phyloP scores from a whole-genome alignment of 495 filamentous ascomycete genomes.

The Tetracladium setigerum region DNA sequence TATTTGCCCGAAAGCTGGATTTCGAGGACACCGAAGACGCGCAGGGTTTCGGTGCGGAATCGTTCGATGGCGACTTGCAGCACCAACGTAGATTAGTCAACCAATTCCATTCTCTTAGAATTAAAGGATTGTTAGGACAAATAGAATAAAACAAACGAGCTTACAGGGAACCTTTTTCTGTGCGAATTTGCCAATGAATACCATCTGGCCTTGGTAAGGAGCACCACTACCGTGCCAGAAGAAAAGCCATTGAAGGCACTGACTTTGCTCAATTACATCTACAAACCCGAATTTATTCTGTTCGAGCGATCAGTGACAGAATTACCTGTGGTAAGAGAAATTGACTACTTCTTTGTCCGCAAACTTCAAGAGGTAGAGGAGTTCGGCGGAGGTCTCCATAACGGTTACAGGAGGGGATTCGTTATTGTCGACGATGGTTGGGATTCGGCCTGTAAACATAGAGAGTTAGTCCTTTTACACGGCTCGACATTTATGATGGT shows the following conservation, averaged over 20 bases:
- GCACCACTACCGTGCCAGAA: conserved; percentile 43
- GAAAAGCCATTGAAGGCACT: conserved; percentile 38
- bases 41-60: conserved; percentile 44
- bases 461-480: conserved; percentile 7
- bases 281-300: conserved; percentile 37
- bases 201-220: conserved; percentile 34
- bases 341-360: conserved; percentile 41
- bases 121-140: background rate
- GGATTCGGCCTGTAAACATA: conserved; percentile 39
- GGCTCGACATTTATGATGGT: no score
- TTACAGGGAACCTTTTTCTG: conserved; percentile 39
- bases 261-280: conserved; percentile 33
- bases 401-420: conserved; percentile 41
- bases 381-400: conserved; percentile 44
- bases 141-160: no score
- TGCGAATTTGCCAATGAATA: conserved; percentile 30
- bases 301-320: no score
- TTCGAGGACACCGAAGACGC: conserved; percentile 47
- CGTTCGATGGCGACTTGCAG: conserved; percentile 41
- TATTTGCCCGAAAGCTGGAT: conserved; percentile 40
- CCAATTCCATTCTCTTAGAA: no score
- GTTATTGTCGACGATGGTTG: conserved; percentile 42
- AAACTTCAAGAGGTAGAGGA: conserved; percentile 42
- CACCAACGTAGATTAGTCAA: no score
- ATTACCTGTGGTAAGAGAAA: no score